Evolutionary conservation across 2,329 filamentous ascomycete species (phyloP), one percentile per base, ranked within the genome.

Genomic region (Hypomyces rosellus): DNA sequence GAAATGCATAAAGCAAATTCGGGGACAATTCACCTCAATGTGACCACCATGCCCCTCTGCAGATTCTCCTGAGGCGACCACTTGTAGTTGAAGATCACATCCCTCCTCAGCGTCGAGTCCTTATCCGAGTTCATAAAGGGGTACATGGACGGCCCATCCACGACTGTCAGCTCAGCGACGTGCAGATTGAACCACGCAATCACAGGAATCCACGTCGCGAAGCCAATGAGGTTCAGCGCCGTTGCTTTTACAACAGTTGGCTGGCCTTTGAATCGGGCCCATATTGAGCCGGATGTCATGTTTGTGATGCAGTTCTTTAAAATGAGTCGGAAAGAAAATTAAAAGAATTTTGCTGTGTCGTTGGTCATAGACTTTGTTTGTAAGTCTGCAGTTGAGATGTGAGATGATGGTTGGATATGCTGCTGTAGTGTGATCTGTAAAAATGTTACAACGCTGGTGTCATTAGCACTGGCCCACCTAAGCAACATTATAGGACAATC

Each of bases 11-110:
- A 33, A 46, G 6, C 34, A 38, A 12, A 18, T n/a, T 20, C 22
- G 50, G 44, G 25, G 25, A 2, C 40, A 43, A 60, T 74, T 20
- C 65, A 85, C 83, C 80, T 74, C 60, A 90, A 82, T 11, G 82
- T 84, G 50, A 92, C 82, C 41, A 92, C 71, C 82, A 89, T 89
- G 50, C 88, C 88, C 54, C 86, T 75, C 62, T 80, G 69, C 36
- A 91, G 61, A 25, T 76, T 72, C 43, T 78, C 69, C 51, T 77
- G 74, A 20, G 81, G 75, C 53, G 77, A 76, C 65, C 77, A 76
- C 62, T 84, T 85, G 61, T 72, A 76, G 49, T 76, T 80, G 55
- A 84, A 65, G 33, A 82, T 77, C n/a, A 79, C 53, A 55, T 86
- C 82, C 46, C 74, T 66, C 36, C 66, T 64, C 55, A 71, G 71